phyloP scores from a whole-genome alignment of 179 eudicot species.

The Silene coronaria region DNA sequence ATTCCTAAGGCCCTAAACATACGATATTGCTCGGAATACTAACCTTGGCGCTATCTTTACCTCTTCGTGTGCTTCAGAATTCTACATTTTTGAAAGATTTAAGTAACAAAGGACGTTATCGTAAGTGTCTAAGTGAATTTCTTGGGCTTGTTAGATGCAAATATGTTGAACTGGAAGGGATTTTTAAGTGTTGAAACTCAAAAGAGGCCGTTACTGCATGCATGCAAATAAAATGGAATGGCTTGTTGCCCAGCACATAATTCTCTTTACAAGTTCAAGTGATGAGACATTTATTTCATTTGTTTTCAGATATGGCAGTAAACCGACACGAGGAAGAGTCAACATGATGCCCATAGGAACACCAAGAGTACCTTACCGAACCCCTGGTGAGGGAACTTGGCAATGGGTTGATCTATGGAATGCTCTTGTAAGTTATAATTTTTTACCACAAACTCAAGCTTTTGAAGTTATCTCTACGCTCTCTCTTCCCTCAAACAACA shows the following conservation, averaged over 20 bases:
- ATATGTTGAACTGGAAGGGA: not conserved
- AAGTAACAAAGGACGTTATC: not conserved
- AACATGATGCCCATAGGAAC: slow-evolving; percentile 76
- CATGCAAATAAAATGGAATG: not conserved
- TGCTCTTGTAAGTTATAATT: slow-evolving; percentile 63
- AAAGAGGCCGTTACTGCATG: not conserved
- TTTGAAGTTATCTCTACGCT: not conserved
- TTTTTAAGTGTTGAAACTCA: no score
- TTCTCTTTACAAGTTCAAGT: not conserved
- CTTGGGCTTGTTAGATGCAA: not conserved
- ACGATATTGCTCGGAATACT: not conserved
- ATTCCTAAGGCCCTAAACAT: no score
- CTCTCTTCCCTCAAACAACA: no score
- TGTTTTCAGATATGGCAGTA: slow-evolving; percentile 44
- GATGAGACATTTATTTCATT: slow-evolving; percentile 16
- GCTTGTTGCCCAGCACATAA: not conserved
- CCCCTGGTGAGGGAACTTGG: slow-evolving; percentile 58
- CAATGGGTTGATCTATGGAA: slow-evolving; percentile 78
- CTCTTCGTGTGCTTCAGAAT: not conserved
- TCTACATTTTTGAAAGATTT: not conserved
- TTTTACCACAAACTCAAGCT: not conserved
- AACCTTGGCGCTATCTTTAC: not conserved
- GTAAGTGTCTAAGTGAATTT: not conserved
- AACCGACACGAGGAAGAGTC: slow-evolving; percentile 52
- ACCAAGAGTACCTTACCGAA: slow-evolving; percentile 65